Evolutionary conservation across 495 filamentous ascomycete species (phyloP).

Genomic region (Mytilinidion resinicola): DNA sequence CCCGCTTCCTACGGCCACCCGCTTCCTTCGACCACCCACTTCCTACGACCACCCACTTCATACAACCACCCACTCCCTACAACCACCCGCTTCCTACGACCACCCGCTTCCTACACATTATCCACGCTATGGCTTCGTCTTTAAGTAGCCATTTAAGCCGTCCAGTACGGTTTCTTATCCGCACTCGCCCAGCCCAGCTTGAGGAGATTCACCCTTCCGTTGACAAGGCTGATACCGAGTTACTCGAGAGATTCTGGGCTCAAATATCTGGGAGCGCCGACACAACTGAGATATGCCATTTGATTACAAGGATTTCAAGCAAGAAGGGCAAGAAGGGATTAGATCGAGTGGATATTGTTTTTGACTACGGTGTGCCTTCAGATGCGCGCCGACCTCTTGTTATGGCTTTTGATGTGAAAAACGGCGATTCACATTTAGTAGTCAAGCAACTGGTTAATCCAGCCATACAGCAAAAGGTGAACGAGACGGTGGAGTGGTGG

Average conservation of each 20-base stretch:
- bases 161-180: conserved; percentile 2
- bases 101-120: no score
- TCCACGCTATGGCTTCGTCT: not conserved
- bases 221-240: not conserved
- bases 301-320: conserved; percentile 1
- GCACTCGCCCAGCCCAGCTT: not conserved
- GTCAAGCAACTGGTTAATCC: not conserved
- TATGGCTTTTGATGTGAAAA: not conserved
- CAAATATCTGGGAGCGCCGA: not conserved
- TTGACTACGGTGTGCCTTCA: not conserved
- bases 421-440: not conserved
- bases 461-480: not conserved
- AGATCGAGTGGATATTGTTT: conserved; percentile 1
- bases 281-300: not conserved
- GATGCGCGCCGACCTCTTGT: not conserved
- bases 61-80: no score
- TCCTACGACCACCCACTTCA: no score
- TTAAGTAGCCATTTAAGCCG: not conserved
- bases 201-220: not conserved
- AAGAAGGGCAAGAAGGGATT: not conserved
- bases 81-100: no score
- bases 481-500: conserved; percentile 1
- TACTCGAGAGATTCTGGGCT: not conserved
- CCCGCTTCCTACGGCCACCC: no score
- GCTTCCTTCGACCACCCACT: no score